Conservation (phyloP, 257 asterid genomes). For the Thymus mandschuricus region DNA sequence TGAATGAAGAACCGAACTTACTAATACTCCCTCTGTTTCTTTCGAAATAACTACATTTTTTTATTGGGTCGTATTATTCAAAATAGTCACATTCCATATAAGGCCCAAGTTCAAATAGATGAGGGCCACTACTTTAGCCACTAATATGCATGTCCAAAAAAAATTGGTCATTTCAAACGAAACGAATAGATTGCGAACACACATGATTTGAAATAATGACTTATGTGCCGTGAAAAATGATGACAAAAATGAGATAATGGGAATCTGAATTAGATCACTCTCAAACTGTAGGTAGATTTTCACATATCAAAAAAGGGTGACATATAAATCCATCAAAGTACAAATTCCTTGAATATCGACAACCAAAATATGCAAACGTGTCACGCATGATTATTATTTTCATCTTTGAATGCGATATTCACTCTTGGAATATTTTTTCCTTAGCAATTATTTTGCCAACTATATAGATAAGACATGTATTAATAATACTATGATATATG, state of each 20-base stretch:
- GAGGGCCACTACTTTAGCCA: too few relatives aligned
- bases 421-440: neutral
- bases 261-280: neutral
- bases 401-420: neutral
- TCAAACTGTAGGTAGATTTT: conserved; percentile 4
- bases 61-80: too few relatives aligned
- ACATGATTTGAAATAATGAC: neutral
- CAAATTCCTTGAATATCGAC: neutral
- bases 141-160: too few relatives aligned
- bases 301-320: neutral
- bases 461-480: neutral
- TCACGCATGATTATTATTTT: neutral
- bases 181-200: too few relatives aligned
- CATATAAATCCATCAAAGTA: neutral
- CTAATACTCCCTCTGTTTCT: too few relatives aligned
- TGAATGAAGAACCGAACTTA: too few relatives aligned
- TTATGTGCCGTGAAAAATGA: neutral
- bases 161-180: too few relatives aligned
- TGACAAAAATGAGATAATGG: neutral
- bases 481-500: too few relatives aligned
- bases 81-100: too few relatives aligned
- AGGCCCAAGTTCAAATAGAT: too few relatives aligned
- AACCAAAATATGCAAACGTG: conserved; percentile 10
- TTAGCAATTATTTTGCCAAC: neutral
- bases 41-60: too few relatives aligned